Evolutionary conservation across 805 yeast species (phyloP).

Genomic region (Kregervanrija delftensis): DNA sequence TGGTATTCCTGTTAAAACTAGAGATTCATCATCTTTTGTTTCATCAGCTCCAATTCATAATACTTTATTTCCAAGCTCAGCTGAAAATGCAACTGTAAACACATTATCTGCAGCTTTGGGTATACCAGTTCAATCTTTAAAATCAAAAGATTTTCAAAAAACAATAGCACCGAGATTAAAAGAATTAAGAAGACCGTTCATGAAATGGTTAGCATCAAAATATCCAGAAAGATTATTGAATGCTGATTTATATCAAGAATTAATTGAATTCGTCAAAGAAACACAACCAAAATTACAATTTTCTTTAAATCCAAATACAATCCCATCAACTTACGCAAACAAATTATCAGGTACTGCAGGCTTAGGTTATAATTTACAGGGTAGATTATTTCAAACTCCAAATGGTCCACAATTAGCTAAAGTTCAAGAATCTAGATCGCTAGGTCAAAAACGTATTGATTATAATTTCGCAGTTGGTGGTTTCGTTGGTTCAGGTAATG

Average conservation of each 20-base stretch:
- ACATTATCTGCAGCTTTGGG: constrained; percentile 23
- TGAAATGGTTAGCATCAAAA: constrained; percentile 44
- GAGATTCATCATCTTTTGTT: constrained; percentile 4
- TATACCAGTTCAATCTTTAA: constrained; percentile 16
- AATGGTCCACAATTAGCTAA: constrained; percentile 50
- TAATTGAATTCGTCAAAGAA: constrained; percentile 33
- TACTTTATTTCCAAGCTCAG: constrained; percentile 34
- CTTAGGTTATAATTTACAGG: constrained; percentile 59
- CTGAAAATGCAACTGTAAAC: constrained; percentile 18
- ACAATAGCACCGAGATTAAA: constrained; percentile 34
- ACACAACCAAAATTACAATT: constrained; percentile 11
- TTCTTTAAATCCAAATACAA: constrained; percentile 3
- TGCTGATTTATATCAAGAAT: constrained; percentile 30
- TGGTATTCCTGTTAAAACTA: constrained; percentile 40
- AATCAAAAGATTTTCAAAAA: constrained; percentile 14
- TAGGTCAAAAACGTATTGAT: constrained; percentile 34
- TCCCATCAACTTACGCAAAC: constrained; percentile 17
- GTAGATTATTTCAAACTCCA: constrained; percentile 63
- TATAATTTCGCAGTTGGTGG: constrained; percentile 54
- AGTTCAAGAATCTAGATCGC: constrained; percentile 64
- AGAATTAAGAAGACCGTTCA: constrained; percentile 44
- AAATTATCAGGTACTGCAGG: constrained; percentile 64
- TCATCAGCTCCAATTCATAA: constrained; percentile 14
- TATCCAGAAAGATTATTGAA: constrained; percentile 37
- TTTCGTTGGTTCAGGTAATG: constrained; percentile 20